Base-by-base conservation (phyloP, 164 flowering plant genomes). In the Vitis riparia region DNA sequence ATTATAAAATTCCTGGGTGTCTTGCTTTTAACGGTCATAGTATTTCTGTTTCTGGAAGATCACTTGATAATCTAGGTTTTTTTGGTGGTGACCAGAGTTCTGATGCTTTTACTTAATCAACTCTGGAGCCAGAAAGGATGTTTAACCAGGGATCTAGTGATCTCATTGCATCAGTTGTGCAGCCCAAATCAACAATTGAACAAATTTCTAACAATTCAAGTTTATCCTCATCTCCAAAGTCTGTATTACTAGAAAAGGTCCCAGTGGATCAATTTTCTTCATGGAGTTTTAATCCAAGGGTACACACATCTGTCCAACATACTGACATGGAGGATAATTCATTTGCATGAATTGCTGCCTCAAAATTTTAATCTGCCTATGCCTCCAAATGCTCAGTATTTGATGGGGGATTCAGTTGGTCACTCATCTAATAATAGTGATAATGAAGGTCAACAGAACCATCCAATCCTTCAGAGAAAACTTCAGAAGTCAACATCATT, bases 221-320 rank as follows among this genome's bases (percentile, higher is more conserved):
- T 69, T 48, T 64, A 60, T 53, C 53, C 7, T 65, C 77, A 37
- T 79, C 79, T 52, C 79, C 79, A 37, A 76, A 68, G 52, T 73
- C 75, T 8, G 75, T 74, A 37, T 58, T 76, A 60, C 63, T 62
- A 19, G 68, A 74, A 60, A n/a, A 17, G 1, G 68, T n/a, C 61
- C 61, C 65, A 48, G 11, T 4, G 50, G 74, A 66, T 60, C 29
- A 67, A 49, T 51, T 8, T 0, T 55, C 70, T 17, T 70, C 52
- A 51, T n/a, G 61, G 12, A 47, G 9, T 73, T 14, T 59, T 30
- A 44, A 49, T 64, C 66, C 63, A 32, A 29, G 3, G 55, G 32
- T 59, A 11, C 61, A 50, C 1, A 52, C 9, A 44, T 65, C 60
- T 51, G 23, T 11, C 47, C 66, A 65, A 47, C 65, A 63, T 9